A percentile compares a stretch with the other conserved stretches of the same genome.
phyloP scores from a whole-genome alignment of 2,329 filamentous ascomycete species.

The Colletotrichum echinochloae region DNA sequence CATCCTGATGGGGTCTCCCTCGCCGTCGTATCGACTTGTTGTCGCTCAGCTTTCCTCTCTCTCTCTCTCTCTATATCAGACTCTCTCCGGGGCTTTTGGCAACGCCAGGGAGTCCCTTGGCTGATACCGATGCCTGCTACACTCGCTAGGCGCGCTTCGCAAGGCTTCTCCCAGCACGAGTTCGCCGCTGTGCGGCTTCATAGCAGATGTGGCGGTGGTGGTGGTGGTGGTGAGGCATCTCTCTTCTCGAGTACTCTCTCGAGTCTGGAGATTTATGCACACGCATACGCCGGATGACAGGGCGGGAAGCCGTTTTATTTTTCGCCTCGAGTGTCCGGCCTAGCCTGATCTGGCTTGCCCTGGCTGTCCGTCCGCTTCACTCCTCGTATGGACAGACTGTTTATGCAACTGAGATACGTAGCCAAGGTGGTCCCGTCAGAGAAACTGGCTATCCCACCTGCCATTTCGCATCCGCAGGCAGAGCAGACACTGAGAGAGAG shows the following conservation, averaged over 20 bases:
- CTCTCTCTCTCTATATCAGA: too few relatives aligned
- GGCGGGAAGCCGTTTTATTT: conserved; percentile 12
- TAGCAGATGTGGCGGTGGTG: conserved; percentile 1
- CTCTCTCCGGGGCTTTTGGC: not conserved
- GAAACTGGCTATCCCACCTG: not conserved
- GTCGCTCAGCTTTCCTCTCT: conserved; percentile 18
- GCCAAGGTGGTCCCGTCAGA: not conserved
- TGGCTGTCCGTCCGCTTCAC: not conserved
- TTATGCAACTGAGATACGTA: not conserved
- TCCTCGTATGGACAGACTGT: not conserved
- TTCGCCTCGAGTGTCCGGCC: not conserved
- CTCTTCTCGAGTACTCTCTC: conserved; percentile 1
- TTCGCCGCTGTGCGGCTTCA: not conserved
- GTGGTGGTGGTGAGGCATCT: conserved; percentile 6
- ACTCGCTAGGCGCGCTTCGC: not conserved
- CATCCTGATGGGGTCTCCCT: conserved; percentile 9
- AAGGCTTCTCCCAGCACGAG: conserved; percentile 24
- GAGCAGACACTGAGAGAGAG: not conserved
- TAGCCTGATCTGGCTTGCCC: not conserved
- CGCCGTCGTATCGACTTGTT: conserved; percentile 25
- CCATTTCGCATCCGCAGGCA: not conserved
- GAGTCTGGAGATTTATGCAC: conserved; percentile 8
- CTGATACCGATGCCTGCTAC: conserved; percentile 21
- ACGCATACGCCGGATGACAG: conserved; percentile 23
- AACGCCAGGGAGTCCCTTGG: conserved; percentile 17